Evolutionary conservation across 805 yeast genomes (phyloP).

Genomic region (Saccharomyces paradoxus): DNA sequence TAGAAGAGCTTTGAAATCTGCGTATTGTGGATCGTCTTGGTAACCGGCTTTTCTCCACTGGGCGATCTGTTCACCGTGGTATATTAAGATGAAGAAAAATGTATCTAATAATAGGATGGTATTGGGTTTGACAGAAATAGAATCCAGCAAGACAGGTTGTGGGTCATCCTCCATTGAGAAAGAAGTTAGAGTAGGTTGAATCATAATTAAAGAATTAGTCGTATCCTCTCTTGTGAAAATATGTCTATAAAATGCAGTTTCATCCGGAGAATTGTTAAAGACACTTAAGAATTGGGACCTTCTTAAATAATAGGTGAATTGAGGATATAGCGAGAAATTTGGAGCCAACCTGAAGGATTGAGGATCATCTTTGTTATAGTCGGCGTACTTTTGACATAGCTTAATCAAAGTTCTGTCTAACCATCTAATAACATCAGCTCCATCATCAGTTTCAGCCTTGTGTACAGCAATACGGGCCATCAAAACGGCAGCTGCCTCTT

Average conservation of each 20-base stretch:
- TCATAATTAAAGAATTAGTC: slow-evolving; percentile 88
- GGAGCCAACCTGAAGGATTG: slow-evolving; percentile 74
- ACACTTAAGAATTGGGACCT: slow-evolving; percentile 94
- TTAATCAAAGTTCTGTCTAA: slow-evolving; percentile 85
- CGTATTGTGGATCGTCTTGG: slow-evolving; percentile 85
- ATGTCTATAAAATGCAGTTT: slow-evolving; percentile 94
- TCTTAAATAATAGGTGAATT: slow-evolving; percentile 89
- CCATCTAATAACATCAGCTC: slow-evolving; percentile 91
- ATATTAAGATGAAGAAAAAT: slow-evolving; percentile 90
- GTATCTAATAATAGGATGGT: slow-evolving; percentile 84
- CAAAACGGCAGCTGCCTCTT: slow-evolving; percentile 94
- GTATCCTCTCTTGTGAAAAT: slow-evolving; percentile 86
- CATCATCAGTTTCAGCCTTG: slow-evolving; percentile 76
- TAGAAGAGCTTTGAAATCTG: slow-evolving; percentile 74
- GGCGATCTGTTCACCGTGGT: slow-evolving; percentile 91
- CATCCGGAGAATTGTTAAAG: slow-evolving; percentile 97
- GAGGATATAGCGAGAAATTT: slow-evolving; percentile 84
- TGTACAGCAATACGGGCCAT: slow-evolving; percentile 86
- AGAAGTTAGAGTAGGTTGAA: slow-evolving; percentile 91
- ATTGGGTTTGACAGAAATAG: slow-evolving; percentile 85
- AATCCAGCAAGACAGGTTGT: slow-evolving; percentile 84
- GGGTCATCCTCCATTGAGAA: slow-evolving; percentile 81
- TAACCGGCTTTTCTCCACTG: slow-evolving; percentile 95
- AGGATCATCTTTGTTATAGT: slow-evolving; percentile 80
- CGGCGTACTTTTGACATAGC: slow-evolving; percentile 88